phyloP scores from a whole-genome alignment of 805 yeast species.

The Lipomyces starkeyi region DNA sequence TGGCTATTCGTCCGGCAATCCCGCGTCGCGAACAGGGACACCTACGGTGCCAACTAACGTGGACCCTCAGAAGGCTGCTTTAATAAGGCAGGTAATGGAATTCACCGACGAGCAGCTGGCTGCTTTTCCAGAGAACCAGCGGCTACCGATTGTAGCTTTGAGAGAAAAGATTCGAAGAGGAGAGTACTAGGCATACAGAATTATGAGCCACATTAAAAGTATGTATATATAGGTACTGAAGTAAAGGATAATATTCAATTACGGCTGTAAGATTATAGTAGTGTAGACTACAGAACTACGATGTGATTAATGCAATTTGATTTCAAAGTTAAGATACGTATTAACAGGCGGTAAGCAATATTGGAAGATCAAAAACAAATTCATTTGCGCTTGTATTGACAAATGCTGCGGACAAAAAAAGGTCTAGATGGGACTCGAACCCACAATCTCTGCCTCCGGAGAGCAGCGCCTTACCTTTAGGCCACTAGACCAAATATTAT shows the following conservation, averaged over 20 bases:
- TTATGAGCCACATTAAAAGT: not conserved
- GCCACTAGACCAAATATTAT: conserved; percentile 57
- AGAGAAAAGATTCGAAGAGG: conserved; percentile 38
- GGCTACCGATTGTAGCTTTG: conserved; percentile 46
- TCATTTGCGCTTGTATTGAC: not conserved
- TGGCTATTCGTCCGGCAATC: conserved; percentile 8
- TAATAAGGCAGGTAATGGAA: conserved; percentile 59
- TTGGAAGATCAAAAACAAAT: not conserved
- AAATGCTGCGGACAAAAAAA: conserved; percentile 32
- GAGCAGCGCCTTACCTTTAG: conserved; percentile 76
- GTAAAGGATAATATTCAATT: not conserved
- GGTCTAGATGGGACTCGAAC: conserved; percentile 81
- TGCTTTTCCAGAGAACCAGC: conserved; percentile 59
- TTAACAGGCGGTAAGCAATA: not conserved
- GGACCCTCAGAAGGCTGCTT: conserved; percentile 52
- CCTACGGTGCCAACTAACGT: conserved; percentile 28
- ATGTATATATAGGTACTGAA: not conserved
- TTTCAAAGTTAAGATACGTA: not conserved
- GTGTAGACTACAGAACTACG: not conserved
- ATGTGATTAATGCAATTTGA: not conserved
- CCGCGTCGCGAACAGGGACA: not conserved
- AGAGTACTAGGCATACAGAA: conserved; percentile 26
- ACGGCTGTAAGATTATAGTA: not conserved
- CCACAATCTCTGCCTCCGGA: conserved; percentile 78
- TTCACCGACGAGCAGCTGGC: conserved; percentile 59